phyloP scores from a whole-genome alignment of 345 rosid genomes.

The Eucalyptus erythrocorys region DNA sequence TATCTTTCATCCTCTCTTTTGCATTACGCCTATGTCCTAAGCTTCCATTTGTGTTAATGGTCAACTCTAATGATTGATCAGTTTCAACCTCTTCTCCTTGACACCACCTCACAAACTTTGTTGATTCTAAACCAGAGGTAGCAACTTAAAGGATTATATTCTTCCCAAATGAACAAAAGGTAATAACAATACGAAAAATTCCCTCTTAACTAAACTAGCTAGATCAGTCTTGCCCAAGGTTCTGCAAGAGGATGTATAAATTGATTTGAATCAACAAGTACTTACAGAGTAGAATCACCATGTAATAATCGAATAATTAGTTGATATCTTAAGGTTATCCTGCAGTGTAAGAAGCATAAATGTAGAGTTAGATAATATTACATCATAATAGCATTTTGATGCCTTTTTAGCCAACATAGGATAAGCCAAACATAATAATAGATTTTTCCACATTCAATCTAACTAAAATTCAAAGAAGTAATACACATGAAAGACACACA shows the following conservation, averaged over 20 bases:
- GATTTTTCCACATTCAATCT: not conserved
- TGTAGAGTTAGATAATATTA: not conserved
- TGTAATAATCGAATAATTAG: not conserved
- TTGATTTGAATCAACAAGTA: conserved; percentile 68
- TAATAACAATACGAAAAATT: conserved; percentile 60
- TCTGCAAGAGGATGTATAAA: conserved; percentile 65
- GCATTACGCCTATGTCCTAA: too few species aligned
- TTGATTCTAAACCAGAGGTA: conserved; percentile 8
- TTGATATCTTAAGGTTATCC: not conserved
- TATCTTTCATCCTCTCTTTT: too few species aligned
- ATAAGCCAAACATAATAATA: not conserved
- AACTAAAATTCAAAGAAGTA: not conserved
- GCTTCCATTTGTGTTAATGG: too few species aligned
- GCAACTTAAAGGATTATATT: conserved; percentile 76
- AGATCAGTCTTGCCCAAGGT: conserved; percentile 78
- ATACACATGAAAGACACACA: not conserved
- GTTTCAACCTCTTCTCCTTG: too few species aligned
- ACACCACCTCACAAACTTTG: too few species aligned
- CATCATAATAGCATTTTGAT: not conserved
- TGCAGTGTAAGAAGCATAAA: not conserved
- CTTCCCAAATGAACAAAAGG: conserved; percentile 81
- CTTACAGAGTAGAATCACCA: conserved; percentile 19
- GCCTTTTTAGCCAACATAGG: not conserved
- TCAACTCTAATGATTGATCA: too few species aligned
- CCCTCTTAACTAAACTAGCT: conserved; percentile 47